Conservation (phyloP, 306 rosid genomes). For the Cucurbita argyrosperma region DNA sequence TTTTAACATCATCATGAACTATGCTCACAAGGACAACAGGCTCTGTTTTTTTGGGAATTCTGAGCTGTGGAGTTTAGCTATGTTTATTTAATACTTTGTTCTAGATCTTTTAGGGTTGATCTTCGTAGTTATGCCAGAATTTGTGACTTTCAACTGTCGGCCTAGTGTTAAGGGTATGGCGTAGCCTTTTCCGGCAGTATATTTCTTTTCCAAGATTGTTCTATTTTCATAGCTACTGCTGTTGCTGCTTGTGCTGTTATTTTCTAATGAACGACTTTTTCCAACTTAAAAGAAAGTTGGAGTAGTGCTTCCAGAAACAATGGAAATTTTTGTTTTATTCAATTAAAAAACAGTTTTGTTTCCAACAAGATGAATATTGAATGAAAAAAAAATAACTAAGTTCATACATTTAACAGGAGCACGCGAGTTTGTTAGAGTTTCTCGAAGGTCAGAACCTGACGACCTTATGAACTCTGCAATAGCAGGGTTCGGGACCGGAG, state of each 20-base stretch:
- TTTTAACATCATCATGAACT: too few relatives aligned
- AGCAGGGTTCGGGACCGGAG: conserved; percentile 83
- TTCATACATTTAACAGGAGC: conserved; percentile 30
- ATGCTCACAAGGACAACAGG: too few relatives aligned
- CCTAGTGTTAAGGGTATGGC: not conserved
- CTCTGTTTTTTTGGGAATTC: not conserved
- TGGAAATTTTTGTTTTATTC: not conserved
- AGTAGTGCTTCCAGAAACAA: not conserved
- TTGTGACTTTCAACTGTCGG: not conserved
- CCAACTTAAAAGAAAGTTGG: not conserved
- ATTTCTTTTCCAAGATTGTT: not conserved
- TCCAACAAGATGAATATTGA: not conserved
- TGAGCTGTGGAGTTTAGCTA: not conserved
- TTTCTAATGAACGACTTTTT: not conserved
- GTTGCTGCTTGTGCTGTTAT: not conserved
- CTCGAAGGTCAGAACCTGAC: conserved; percentile 60
- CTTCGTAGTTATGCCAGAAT: not conserved
- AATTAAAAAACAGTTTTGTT: not conserved
- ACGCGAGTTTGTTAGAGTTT: conserved; percentile 51
- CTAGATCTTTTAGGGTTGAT: not conserved
- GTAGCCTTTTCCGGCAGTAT: not conserved
- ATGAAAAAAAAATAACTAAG: not conserved
- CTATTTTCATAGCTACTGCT: not conserved
- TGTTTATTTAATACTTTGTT: not conserved
- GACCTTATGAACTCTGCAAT: conserved; percentile 58